Evolutionary conservation across 179 eudicot species (phyloP).

Genomic region (Silene noctiflora): DNA sequence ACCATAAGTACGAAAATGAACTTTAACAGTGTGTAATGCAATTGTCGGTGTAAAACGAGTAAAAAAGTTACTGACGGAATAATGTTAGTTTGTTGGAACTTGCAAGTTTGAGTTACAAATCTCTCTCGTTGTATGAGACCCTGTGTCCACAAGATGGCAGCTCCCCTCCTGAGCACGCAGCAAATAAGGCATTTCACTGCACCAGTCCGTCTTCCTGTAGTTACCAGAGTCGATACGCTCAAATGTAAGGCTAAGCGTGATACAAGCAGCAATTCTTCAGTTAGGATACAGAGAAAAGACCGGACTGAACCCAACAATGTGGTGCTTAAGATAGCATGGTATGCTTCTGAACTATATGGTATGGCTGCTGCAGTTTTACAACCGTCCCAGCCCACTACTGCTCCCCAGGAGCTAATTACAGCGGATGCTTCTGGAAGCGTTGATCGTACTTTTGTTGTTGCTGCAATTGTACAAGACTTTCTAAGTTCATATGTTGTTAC

Average conservation of each 20-base stretch:
- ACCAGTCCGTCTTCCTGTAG: slow-evolving; percentile 11
- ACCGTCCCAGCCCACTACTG: slow-evolving; percentile 33
- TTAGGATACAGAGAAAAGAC: slow-evolving; percentile 8
- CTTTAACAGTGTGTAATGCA: no score
- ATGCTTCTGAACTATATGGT: slow-evolving; percentile 86
- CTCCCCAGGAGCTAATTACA: slow-evolving; percentile 30
- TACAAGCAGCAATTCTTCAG: slow-evolving; percentile 22
- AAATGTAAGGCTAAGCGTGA: slow-evolving; percentile 29
- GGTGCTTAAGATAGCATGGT: slow-evolving; percentile 85
- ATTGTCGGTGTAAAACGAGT: no score
- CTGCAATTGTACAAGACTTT: slow-evolving; percentile 70
- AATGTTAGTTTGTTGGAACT: no score
- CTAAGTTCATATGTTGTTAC: slow-evolving; percentile 81
- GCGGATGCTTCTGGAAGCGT: slow-evolving; percentile 44
- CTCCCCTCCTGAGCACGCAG: slow-evolving; percentile 23
- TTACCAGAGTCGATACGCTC: not conserved
- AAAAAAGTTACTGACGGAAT: no score
- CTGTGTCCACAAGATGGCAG: slow-evolving; percentile 29
- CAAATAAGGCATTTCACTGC: slow-evolving; percentile 12
- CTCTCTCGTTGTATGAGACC: not conserved
- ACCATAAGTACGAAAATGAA: no score
- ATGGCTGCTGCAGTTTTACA: slow-evolving; percentile 75
- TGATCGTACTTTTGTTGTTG: slow-evolving; percentile 62
- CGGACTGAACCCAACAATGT: slow-evolving; percentile 51
- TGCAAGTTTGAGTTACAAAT: no score